phyloP scores from a whole-genome alignment of 257 asterid genomes.

The Solanum sejunctum region DNA sequence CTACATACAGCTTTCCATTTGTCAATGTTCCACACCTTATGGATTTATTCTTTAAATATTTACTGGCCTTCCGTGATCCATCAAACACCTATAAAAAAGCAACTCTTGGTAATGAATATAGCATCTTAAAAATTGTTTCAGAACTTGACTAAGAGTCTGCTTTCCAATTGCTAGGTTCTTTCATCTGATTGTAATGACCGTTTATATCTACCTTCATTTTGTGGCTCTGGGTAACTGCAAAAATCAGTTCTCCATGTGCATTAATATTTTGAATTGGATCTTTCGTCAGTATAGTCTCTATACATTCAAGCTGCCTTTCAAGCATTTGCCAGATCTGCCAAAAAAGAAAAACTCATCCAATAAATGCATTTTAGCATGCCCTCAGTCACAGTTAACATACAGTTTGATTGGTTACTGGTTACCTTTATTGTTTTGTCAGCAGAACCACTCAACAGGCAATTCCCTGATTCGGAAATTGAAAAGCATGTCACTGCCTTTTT shows the following conservation, averaged over 20 bases:
- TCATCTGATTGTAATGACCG: neutral
- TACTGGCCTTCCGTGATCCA: slow-evolving; percentile 48
- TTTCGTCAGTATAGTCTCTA: slow-evolving; percentile 60
- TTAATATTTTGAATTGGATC: slow-evolving; percentile 51
- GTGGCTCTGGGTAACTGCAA: slow-evolving; percentile 42
- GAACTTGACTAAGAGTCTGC: neutral
- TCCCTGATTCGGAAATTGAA: slow-evolving; percentile 59
- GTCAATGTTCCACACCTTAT: slow-evolving; percentile 42
- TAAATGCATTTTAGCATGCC: neutral
- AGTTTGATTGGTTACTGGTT: neutral
- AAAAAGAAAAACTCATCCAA: neutral
- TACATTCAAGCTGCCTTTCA: slow-evolving; percentile 48
- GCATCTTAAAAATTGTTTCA: neutral
- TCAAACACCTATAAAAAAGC: slow-evolving; percentile 35
- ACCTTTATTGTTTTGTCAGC: slow-evolving; percentile 83
- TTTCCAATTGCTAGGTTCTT: neutral
- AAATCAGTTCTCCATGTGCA: slow-evolving; percentile 54
- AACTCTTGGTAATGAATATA: neutral
- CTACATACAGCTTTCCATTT: slow-evolving; percentile 68
- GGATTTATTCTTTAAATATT: slow-evolving; percentile 51
- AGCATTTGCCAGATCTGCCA: slow-evolving; percentile 67
- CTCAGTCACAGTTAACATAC: neutral
- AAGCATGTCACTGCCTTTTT: slow-evolving; percentile 73
- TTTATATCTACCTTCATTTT: slow-evolving; percentile 49
- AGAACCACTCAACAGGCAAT: slow-evolving; percentile 72